Percentiles rank a stretch among this genome's conserved stretches.
Conservation (phyloP, 1,139 yeast species). For the Diutina neorugosa region DNA sequence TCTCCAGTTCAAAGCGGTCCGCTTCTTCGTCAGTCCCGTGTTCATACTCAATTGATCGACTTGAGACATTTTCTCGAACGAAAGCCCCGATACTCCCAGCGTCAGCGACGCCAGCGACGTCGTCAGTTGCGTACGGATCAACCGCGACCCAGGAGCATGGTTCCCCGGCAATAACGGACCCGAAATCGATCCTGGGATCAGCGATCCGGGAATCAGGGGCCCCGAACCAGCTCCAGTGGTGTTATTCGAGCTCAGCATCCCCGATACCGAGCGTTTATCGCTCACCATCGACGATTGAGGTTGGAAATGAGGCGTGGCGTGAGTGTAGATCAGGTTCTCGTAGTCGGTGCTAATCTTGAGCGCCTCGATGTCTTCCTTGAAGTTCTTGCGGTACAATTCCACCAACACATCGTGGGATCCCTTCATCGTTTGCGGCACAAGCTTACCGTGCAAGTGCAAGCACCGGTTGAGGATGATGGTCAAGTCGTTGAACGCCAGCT, state of each 20-base stretch:
- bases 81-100: conserved; percentile 11
- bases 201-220: not conserved
- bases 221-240: not conserved
- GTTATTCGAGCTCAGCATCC: not conserved
- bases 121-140: not conserved
- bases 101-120: conserved; percentile 2
- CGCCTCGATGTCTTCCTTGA: conserved; percentile 46
- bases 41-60: conserved; percentile 9
- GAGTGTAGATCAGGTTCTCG: conserved; percentile 9
- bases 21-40: conserved; percentile 15
- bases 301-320: conserved; percentile 3
- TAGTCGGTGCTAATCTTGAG: conserved; percentile 25
- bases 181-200: not conserved
- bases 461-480: conserved; percentile 56
- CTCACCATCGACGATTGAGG: not conserved
- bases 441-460: conserved; percentile 53
- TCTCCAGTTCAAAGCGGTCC: conserved; percentile 41
- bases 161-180: not conserved
- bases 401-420: conserved; percentile 58
- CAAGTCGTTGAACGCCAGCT: conserved; percentile 57
- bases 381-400: conserved; percentile 55
- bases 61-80: conserved; percentile 12
- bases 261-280: conserved; percentile 3
- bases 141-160: not conserved
- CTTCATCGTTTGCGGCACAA: conserved; percentile 46